A percentile compares a stretch with the other conserved stretches of the same genome.
Evolutionary conservation across 768 basidiomycete genomes (phyloP).

Genomic region (Suillus brevipes): DNA sequence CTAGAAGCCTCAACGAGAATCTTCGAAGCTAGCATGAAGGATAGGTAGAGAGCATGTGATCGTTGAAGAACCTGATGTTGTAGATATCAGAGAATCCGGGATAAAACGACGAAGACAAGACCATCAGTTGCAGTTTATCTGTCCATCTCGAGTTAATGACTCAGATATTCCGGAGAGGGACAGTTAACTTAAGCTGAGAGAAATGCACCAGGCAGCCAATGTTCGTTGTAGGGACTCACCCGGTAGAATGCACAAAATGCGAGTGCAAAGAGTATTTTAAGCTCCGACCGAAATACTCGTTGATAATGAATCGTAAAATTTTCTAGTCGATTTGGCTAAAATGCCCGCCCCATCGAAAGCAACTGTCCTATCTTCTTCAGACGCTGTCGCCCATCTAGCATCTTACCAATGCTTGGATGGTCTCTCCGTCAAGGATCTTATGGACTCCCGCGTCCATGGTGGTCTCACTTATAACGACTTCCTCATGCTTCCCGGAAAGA

Average conservation of each 20-base stretch:
- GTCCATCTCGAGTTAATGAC: background rate
- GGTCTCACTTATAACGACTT: constrained; percentile 99
- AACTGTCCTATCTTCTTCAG: constrained; percentile 60
- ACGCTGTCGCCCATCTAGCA: constrained; percentile 75
- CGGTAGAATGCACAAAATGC: no score
- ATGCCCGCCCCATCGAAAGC: constrained; percentile 33
- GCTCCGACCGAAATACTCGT: constrained; percentile 17
- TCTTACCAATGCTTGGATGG: constrained; percentile 77
- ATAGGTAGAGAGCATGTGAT: no score
- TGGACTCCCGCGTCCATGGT: constrained; percentile 82
- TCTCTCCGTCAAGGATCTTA: constrained; percentile 79
- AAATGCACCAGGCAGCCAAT: background rate
- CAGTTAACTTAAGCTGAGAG: background rate
- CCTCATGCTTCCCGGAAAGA: constrained; percentile 90
- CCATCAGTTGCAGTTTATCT: background rate
- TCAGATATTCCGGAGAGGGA: background rate
- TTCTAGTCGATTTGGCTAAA: constrained; percentile 27
- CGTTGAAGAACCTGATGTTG: no score
- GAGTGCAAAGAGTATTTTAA: background rate
- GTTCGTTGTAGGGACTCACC: background rate
- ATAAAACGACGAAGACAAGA: no score
- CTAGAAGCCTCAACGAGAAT: no score
- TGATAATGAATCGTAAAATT: constrained; percentile 7
- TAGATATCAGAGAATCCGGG: no score
- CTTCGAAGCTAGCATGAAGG: no score